Evolutionary conservation across 768 basidiomycete genomes (phyloP).

Genomic region (Lactarius quietus): DNA sequence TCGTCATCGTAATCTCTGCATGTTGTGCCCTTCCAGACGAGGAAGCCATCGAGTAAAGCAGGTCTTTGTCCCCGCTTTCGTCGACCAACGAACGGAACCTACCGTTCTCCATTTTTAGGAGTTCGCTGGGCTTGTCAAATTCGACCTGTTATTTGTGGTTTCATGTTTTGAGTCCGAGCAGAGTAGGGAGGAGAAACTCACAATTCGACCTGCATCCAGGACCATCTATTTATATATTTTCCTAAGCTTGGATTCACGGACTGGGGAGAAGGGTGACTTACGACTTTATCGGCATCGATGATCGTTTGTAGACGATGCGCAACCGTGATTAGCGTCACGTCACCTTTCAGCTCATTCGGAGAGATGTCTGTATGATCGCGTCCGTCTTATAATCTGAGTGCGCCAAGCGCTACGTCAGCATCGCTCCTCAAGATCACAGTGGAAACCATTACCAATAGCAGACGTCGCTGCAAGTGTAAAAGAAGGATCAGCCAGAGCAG

Average conservation of each 20-base stretch:
- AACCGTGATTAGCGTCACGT: slow-evolving; percentile 54
- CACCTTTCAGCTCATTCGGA: slow-evolving; percentile 44
- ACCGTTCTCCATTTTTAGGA: slow-evolving; percentile 39
- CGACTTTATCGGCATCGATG: slow-evolving; percentile 60
- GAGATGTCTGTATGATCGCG: slow-evolving; percentile 50
- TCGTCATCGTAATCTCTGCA: too few relatives aligned
- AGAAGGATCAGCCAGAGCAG: too few relatives aligned
- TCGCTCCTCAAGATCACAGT: too few relatives aligned
- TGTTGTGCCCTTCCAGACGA: neutral
- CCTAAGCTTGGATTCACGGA: neutral
- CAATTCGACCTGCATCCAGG: too few relatives aligned
- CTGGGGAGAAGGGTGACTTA: slow-evolving; percentile 29
- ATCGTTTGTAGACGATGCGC: slow-evolving; percentile 59
- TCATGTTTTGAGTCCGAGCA: too few relatives aligned
- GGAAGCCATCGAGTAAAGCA: slow-evolving; percentile 32
- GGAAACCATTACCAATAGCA: slow-evolving; percentile 36
- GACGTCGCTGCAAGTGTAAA: slow-evolving; percentile 45
- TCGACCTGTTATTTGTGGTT: slow-evolving; percentile 41
- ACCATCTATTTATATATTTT: slow-evolving; percentile 41
- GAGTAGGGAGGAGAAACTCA: too few relatives aligned
- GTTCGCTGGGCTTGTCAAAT: slow-evolving; percentile 43
- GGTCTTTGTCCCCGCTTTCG: slow-evolving; percentile 38
- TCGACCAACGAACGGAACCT: slow-evolving; percentile 38
- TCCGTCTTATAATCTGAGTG: slow-evolving; percentile 58
- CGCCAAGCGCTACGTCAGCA: neutral